These are phyloP conservation scores for Candida dendrica DNA, from an alignment of 805 yeast species.

Conservation along the genomic window DNA sequence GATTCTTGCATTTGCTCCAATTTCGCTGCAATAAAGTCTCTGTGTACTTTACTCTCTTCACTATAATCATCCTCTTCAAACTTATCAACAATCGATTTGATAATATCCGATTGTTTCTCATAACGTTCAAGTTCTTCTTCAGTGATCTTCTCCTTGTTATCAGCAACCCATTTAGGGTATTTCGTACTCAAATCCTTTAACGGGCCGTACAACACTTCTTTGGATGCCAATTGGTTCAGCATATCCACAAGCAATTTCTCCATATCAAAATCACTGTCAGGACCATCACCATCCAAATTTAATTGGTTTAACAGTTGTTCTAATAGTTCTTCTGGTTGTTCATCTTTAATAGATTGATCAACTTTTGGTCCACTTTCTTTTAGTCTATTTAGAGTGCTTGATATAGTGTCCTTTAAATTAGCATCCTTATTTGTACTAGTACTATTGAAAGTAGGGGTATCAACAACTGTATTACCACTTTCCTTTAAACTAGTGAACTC, in stretches of 20 bases:
- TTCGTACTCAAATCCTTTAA: slow-evolving; percentile 70
- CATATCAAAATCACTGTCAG: slow-evolving; percentile 42
- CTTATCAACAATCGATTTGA: slow-evolving; percentile 50
- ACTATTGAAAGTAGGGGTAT: slow-evolving; percentile 1
- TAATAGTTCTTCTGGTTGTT: slow-evolving; percentile 44
- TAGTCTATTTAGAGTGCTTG: slow-evolving; percentile 72
- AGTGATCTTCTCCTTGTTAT: slow-evolving; percentile 33
- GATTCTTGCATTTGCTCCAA: slow-evolving; percentile 66
- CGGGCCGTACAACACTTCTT: slow-evolving; percentile 83
- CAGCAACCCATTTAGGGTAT: slow-evolving; percentile 63
- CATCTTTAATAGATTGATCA: slow-evolving; percentile 49
- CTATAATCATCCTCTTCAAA: slow-evolving; percentile 62
- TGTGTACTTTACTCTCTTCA: slow-evolving; percentile 34
- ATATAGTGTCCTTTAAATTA: slow-evolving; percentile 69
- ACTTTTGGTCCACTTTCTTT: slow-evolving; percentile 69
- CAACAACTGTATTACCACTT: slow-evolving; percentile 1
- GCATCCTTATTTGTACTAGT: slow-evolving; percentile 4
- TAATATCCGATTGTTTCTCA: slow-evolving; percentile 52
- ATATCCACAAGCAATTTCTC: slow-evolving; percentile 60
- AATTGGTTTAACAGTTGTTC: slow-evolving; percentile 64
- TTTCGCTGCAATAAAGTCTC: slow-evolving; percentile 46
- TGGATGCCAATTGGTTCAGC: slow-evolving; percentile 76
- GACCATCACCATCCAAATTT: slow-evolving; percentile 32
- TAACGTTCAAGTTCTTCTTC: slow-evolving; percentile 45
- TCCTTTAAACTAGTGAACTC: slow-evolving; percentile 20